Evolutionary conservation across 441 rosid species (phyloP).

Genomic region (Euphorbia schlechtendalii): DNA sequence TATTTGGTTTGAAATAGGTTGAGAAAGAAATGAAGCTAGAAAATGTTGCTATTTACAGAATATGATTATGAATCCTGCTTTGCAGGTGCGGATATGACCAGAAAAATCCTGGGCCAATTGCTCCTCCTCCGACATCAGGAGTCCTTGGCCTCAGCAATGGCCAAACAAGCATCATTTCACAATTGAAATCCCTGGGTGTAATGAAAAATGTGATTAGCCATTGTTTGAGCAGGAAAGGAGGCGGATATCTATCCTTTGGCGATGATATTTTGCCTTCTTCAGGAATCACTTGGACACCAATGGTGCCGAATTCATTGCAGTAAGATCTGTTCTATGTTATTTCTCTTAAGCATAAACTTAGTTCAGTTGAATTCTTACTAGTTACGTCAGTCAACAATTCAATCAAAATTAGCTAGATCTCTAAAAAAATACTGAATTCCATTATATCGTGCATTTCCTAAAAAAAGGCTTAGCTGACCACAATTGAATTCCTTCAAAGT

Average conservation of each 20-base stretch:
- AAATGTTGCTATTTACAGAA: not conserved
- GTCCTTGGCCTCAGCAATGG: conserved; percentile 90
- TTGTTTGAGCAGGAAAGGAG: conserved; percentile 74
- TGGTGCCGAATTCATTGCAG: conserved; percentile 52
- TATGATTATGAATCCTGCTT: conserved; percentile 9
- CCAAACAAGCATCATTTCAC: conserved; percentile 65
- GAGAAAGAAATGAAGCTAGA: not conserved
- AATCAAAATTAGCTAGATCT: too few species aligned
- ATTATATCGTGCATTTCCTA: too few species aligned
- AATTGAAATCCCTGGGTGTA: conserved; percentile 54
- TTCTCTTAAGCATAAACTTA: not conserved
- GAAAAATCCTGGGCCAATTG: conserved; percentile 36
- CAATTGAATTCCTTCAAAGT: too few species aligned
- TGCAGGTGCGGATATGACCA: conserved; percentile 89
- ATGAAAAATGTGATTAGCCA: conserved; percentile 70
- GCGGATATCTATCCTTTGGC: conserved; percentile 83
- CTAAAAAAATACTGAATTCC: too few species aligned
- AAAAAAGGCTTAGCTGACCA: too few species aligned
- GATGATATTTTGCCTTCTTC: conserved; percentile 57
- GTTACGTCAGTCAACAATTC: too few species aligned
- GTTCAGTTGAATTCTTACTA: not conserved
- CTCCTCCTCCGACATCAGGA: conserved; percentile 68
- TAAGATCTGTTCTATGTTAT: conserved; percentile 17
- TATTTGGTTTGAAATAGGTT: not conserved
- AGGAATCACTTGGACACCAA: conserved; percentile 57